Percentiles rank a stretch among this genome's conserved stretches.
Conservation (phyloP, 768 basidiomycete genomes). For the Boletus reticulatus region DNA sequence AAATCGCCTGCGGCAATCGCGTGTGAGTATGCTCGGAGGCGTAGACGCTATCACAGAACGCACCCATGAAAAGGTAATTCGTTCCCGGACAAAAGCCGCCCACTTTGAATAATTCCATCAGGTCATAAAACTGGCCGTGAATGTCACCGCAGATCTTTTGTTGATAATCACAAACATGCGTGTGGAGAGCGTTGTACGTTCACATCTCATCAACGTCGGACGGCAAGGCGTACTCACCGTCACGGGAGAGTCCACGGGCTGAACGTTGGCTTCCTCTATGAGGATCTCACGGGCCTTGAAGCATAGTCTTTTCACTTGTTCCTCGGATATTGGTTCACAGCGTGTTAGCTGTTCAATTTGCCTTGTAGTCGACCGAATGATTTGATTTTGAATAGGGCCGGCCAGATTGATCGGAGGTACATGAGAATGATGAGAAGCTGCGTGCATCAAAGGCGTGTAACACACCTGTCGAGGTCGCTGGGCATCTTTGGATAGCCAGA, state of each 20-base stretch:
- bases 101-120: constrained; percentile 93
- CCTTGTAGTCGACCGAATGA: constrained; percentile 40
- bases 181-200: not conserved
- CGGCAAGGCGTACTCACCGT: constrained; percentile 56
- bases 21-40: constrained; percentile 6
- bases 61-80: constrained; percentile 96
- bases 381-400: constrained; percentile 8
- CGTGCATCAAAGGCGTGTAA: constrained; percentile 30
- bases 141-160: constrained; percentile 90
- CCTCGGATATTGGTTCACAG: constrained; percentile 94
- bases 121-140: constrained; percentile 95
- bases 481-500: constrained; percentile 38
- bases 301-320: constrained; percentile 93
- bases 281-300: constrained; percentile 95
- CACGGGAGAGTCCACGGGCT: constrained; percentile 92
- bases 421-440: constrained; percentile 24
- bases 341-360: constrained; percentile 93
- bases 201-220: not conserved
- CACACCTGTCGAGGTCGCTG: constrained; percentile 58
- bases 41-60: constrained; percentile 25
- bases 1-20: constrained; percentile 72
- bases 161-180: not conserved
- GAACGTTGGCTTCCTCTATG: constrained; percentile 97
- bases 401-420: constrained; percentile 25
- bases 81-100: constrained; percentile 92